These are phyloP conservation scores for Trichoderma sp. DNA, from an alignment of 2,329 filamentous ascomycete genomes.

Conservation along the genomic window DNA sequence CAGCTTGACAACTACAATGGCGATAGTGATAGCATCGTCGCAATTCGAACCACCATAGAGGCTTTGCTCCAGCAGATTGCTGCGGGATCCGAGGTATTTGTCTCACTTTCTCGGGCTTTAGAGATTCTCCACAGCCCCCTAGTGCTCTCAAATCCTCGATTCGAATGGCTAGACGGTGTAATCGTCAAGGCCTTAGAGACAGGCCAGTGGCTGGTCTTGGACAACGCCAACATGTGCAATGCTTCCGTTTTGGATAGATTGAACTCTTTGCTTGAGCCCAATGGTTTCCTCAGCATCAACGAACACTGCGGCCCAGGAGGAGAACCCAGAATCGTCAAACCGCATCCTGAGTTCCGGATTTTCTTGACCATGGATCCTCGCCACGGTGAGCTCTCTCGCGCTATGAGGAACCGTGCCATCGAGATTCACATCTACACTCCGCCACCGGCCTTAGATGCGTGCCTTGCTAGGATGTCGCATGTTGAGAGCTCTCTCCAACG, in stretches of 20 bases:
- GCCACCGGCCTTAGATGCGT: slow-evolving; percentile 32
- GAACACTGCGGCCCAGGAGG: slow-evolving; percentile 85
- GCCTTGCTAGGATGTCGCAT: slow-evolving; percentile 41
- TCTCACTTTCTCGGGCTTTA: slow-evolving; percentile 47
- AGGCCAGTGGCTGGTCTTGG: slow-evolving; percentile 89
- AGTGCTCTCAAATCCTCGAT: slow-evolving; percentile 69
- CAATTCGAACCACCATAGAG: slow-evolving; percentile 39
- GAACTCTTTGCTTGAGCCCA: slow-evolving; percentile 89
- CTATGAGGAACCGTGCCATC: slow-evolving; percentile 92
- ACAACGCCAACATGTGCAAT: slow-evolving; percentile 96
- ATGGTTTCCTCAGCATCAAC: slow-evolving; percentile 84
- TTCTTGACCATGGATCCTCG: slow-evolving; percentile 92
- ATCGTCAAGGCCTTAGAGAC: slow-evolving; percentile 82
- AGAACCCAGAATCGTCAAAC: slow-evolving; percentile 72
- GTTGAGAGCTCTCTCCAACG: slow-evolving; percentile 51
- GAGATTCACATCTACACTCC: slow-evolving; percentile 72
- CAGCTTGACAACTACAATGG: slow-evolving; percentile 44
- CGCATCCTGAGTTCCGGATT: slow-evolving; percentile 83
- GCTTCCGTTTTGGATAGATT: slow-evolving; percentile 90
- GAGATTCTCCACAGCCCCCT: slow-evolving; percentile 51
- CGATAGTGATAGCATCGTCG: slow-evolving; percentile 37
- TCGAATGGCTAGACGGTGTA: slow-evolving; percentile 94
- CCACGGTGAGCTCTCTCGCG: slow-evolving; percentile 89
- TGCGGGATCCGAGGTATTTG: slow-evolving; percentile 44
- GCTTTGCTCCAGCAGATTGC: slow-evolving; percentile 41